Percentiles rank a stretch among this genome's conserved stretches.
These are phyloP conservation scores for Phoma herbarum DNA, from an alignment of 2,329 filamentous ascomycete species.

Conservation along the genomic window DNA sequence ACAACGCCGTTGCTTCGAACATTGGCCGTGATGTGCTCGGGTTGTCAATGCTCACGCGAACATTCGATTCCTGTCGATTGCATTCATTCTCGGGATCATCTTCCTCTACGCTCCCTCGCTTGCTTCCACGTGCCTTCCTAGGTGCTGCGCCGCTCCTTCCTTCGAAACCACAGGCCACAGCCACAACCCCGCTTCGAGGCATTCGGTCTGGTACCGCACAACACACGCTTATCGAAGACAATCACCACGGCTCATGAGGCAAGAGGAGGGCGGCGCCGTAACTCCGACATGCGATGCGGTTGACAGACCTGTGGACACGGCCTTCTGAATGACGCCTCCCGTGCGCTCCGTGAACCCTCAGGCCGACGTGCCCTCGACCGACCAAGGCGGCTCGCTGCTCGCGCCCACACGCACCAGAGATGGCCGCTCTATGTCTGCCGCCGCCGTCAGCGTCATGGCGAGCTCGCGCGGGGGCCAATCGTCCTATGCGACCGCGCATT, in stretches of 20 bases:
- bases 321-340: conserved; percentile 54
- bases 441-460: conserved; percentile 62
- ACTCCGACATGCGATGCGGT: conserved; percentile 50
- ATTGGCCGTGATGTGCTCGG: conserved; percentile 4
- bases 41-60: conserved; percentile 11
- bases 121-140: conserved; percentile 19
- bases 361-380: conserved; percentile 44
- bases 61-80: conserved; percentile 7
- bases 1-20: conserved; percentile 12
- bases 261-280: conserved; percentile 42
- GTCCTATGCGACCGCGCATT: conserved; percentile 71
- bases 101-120: conserved; percentile 23
- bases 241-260: conserved; percentile 45
- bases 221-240: conserved; percentile 27
- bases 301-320: conserved; percentile 48
- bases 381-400: conserved; percentile 54
- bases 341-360: conserved; percentile 53
- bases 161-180: conserved; percentile 22
- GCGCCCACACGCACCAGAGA: conserved; percentile 59
- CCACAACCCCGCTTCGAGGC: conserved; percentile 27
- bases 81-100: conserved; percentile 19
- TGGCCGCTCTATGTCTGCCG: conserved; percentile 64
- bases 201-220: conserved; percentile 26
- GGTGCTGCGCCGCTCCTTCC: conserved; percentile 24
- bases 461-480: conserved; percentile 71